Evolutionary conservation across 2,329 filamentous ascomycete species (phyloP).

Genomic region (Cordyceps farinosa): DNA sequence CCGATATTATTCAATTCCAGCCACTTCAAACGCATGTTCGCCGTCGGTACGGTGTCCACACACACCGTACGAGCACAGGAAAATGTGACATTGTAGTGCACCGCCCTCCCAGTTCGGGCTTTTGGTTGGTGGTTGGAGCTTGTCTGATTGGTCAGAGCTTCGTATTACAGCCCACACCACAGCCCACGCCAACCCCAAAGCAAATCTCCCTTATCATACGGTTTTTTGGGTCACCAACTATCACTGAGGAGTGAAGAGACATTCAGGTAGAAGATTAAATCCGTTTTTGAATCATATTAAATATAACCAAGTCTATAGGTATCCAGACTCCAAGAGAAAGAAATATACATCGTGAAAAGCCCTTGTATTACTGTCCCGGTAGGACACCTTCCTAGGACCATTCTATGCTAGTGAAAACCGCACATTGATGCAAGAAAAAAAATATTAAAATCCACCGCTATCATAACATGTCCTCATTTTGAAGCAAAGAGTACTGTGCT

Average conservation of each 20-base stretch:
- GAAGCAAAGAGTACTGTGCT: constrained; percentile 16
- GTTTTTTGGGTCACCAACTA: background rate
- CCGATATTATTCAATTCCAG: no score
- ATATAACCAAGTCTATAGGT: constrained; percentile 16
- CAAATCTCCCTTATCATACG: background rate
- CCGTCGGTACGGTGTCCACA: no score
- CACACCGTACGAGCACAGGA: no score
- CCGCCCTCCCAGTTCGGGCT: no score
- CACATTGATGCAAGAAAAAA: constrained; percentile 8
- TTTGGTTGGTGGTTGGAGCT: background rate
- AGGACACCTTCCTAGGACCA: background rate
- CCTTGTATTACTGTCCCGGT: constrained; percentile 10
- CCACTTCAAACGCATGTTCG: no score
- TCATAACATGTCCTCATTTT: constrained; percentile 17
- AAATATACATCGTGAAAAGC: constrained; percentile 14
- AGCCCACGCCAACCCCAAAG: background rate
- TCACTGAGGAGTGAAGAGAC: background rate
- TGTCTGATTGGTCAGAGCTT: background rate
- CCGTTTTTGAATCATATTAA: constrained; percentile 9
- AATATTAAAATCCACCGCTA: constrained; percentile 15
- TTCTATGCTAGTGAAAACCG: constrained; percentile 11
- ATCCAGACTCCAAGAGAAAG: constrained; percentile 16
- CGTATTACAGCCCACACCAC: constrained; percentile 10
- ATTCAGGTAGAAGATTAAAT: background rate
- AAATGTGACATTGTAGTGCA: no score